phyloP scores from a whole-genome alignment of 164 flowering plant species.

The Sedum album region DNA sequence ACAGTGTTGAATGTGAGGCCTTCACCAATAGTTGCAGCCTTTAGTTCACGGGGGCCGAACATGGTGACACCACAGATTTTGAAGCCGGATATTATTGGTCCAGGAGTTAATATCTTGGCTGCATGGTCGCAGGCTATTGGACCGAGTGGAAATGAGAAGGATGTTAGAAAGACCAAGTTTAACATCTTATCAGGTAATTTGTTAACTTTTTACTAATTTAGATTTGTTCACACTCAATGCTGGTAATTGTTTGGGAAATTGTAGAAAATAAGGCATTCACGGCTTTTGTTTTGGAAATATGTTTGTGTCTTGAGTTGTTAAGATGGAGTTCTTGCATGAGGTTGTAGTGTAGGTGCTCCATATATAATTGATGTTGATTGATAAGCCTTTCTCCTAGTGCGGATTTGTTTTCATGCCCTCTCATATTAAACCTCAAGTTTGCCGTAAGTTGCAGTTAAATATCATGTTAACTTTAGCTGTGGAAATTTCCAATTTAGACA shows the following conservation, averaged over 20 bases:
- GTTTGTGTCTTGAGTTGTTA: background rate
- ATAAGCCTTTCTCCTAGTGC: too few species aligned
- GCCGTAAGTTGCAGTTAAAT: too few species aligned
- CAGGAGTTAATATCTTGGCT: too few species aligned
- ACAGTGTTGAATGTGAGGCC: slow-evolving; percentile 67
- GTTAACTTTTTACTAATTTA: background rate
- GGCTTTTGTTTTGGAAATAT: background rate
- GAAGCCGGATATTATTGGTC: too few species aligned
- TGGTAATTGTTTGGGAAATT: background rate
- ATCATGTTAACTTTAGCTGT: too few species aligned
- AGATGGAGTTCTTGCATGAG: slow-evolving; percentile 2
- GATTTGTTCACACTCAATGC: background rate
- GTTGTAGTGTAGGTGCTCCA: slow-evolving; percentile 4
- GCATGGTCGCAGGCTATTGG: slow-evolving; percentile 70
- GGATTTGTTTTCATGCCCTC: too few species aligned
- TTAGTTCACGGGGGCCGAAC: too few species aligned
- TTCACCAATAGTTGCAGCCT: slow-evolving; percentile 85
- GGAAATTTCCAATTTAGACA: too few species aligned
- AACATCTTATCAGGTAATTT: too few species aligned
- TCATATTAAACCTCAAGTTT: too few species aligned
- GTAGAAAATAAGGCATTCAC: too few species aligned
- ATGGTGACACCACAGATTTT: too few species aligned
- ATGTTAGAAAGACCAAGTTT: slow-evolving; percentile 45
- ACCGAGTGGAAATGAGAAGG: slow-evolving; percentile 55
- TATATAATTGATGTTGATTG: background rate